Percentiles rank a stretch among this genome's conserved stretches.
phyloP scores from a whole-genome alignment of 2,329 filamentous ascomycete species.

The Penicillium paneum region DNA sequence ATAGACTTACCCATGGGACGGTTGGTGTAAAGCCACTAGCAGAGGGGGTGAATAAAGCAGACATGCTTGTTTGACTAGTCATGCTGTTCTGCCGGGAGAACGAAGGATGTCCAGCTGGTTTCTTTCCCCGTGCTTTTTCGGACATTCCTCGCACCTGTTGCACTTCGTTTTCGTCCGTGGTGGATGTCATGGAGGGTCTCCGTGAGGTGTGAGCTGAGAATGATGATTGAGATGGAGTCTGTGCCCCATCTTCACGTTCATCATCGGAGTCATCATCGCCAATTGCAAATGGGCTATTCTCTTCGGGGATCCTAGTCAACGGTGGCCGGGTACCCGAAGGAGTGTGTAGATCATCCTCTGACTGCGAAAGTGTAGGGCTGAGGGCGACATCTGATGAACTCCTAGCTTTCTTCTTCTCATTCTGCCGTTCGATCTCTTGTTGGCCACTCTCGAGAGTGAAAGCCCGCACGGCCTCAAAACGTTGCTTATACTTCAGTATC shows the following conservation, averaged over 20 bases:
- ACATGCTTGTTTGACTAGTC: conserved; percentile 69
- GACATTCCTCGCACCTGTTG: conserved; percentile 87
- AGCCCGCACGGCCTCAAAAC: conserved; percentile 77
- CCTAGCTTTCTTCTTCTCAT: conserved; percentile 65
- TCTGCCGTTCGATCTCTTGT: conserved; percentile 81
- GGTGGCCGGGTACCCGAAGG: conserved; percentile 55
- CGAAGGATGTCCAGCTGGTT: conserved; percentile 75
- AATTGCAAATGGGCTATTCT: conserved; percentile 80
- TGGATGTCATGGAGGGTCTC: conserved; percentile 66
- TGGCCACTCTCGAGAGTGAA: conserved; percentile 92
- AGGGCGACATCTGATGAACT: conserved; percentile 33
- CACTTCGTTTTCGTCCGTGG: conserved; percentile 74
- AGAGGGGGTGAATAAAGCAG: conserved; percentile 56
- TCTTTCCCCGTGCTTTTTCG: conserved; percentile 93
- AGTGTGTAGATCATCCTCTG: conserved; percentile 40
- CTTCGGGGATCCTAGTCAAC: conserved; percentile 68
- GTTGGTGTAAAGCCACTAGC: conserved; percentile 68
- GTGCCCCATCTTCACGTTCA: conserved; percentile 57
- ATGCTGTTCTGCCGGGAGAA: conserved; percentile 91
- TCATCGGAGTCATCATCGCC: conserved; percentile 68
- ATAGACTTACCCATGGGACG: conserved; percentile 61
- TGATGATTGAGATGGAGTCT: conserved; percentile 58
- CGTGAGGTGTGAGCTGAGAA: conserved; percentile 55
- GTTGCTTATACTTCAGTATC: conserved; percentile 73
- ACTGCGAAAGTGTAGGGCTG: conserved; percentile 37